phyloP scores from a whole-genome alignment of 805 yeast species.

The Cyberlindnera bimundalis region DNA sequence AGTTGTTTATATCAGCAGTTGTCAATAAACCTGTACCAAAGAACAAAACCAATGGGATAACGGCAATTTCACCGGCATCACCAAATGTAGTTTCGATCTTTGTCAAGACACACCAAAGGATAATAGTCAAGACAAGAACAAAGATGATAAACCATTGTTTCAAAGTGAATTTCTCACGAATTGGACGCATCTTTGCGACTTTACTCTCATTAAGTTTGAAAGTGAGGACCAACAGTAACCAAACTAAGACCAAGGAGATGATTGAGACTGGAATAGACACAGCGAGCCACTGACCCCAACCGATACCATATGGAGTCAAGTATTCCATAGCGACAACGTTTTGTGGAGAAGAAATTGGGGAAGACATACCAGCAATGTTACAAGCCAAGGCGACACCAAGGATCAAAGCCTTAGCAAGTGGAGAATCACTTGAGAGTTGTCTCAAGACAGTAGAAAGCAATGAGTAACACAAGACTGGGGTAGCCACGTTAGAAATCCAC shows the following conservation, averaged over 20 bases:
- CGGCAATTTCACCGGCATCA: conserved; percentile 89
- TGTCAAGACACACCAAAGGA: conserved; percentile 86
- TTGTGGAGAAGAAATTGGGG: conserved; percentile 96
- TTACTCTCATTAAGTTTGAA: conserved; percentile 48
- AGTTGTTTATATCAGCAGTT: conserved; percentile 86
- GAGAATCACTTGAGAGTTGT: conserved; percentile 71
- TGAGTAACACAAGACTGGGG: conserved; percentile 89
- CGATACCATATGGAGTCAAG: conserved; percentile 61
- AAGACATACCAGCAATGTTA: conserved; percentile 92
- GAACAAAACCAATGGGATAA: conserved; percentile 78
- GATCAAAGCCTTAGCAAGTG: conserved; percentile 74
- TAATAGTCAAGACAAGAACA: conserved; percentile 72
- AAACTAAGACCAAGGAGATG: conserved; percentile 57
- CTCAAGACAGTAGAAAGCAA: conserved; percentile 82
- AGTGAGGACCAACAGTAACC: conserved; percentile 62
- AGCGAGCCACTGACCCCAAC: conserved; percentile 92
- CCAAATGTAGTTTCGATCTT: conserved; percentile 72
- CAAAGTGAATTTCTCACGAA: conserved; percentile 62
- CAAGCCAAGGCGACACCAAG: conserved; percentile 91
- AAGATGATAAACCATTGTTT: conserved; percentile 70
- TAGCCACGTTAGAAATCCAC: conserved; percentile 97
- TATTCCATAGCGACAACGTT: conserved; percentile 85
- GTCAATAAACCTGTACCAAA: conserved; percentile 86
- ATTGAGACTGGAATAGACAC: conserved; percentile 80
- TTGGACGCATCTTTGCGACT: conserved; percentile 43